phyloP scores from a whole-genome alignment of 2,329 filamentous ascomycete genomes.

The Hortaea werneckii region DNA sequence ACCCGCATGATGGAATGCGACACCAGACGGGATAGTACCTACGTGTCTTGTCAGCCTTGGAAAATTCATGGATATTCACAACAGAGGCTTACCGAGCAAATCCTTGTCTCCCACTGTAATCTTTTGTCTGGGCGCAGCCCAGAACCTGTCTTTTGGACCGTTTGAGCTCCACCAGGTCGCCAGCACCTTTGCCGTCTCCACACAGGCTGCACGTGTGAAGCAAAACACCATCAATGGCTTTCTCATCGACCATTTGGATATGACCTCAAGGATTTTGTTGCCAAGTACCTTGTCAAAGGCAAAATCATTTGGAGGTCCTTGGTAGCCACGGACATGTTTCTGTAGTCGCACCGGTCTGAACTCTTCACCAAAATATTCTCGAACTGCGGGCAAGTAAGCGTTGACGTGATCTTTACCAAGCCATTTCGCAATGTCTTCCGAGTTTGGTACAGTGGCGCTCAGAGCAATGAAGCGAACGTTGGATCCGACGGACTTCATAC shows the following conservation, averaged over 20 bases:
- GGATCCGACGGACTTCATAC: conserved; percentile 72
- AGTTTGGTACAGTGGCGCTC: conserved; percentile 76
- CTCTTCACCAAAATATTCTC: conserved; percentile 66
- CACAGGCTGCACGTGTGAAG: conserved; percentile 61
- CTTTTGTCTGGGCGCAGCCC: conserved; percentile 47
- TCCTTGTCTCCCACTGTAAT: conserved; percentile 49
- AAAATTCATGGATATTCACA: too few species aligned
- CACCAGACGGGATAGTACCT: conserved; percentile 46
- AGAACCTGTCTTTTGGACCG: conserved; percentile 45
- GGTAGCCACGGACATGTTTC: conserved; percentile 67
- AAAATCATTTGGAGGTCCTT: conserved; percentile 58
- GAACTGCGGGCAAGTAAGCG: conserved; percentile 52
- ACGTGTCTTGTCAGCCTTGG: background rate
- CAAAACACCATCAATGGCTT: conserved; percentile 83
- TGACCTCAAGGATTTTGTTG: conserved; percentile 53
- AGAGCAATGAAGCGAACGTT: conserved; percentile 70
- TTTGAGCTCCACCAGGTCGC: conserved; percentile 54
- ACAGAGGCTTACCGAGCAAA: conserved; percentile 41
- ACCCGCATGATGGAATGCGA: conserved; percentile 76
- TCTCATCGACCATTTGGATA: conserved; percentile 53
- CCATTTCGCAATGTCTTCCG: conserved; percentile 70
- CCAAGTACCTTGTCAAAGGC: conserved; percentile 63
- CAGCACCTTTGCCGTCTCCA: conserved; percentile 56
- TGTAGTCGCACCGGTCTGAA: conserved; percentile 68
- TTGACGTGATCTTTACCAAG: conserved; percentile 55